Evolutionary conservation across 176 grass and related monocot species (phyloP).

Genomic region (Oropetium thomaeum): DNA sequence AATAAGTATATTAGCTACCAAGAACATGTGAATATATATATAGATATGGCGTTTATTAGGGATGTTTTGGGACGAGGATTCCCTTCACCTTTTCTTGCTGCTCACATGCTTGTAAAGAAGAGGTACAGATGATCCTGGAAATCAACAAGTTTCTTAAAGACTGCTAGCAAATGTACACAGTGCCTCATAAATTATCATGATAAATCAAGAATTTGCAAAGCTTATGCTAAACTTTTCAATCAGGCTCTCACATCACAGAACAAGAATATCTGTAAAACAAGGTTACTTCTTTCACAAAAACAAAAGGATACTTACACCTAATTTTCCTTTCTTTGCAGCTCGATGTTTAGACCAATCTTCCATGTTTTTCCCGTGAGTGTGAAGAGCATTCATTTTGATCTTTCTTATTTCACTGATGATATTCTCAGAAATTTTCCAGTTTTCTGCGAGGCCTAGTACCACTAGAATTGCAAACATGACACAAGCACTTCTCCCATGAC

Average conservation of each 20-base stretch:
- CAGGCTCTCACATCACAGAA: slow-evolving; percentile 28
- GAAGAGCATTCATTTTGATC: slow-evolving; percentile 85
- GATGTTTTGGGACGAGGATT: slow-evolving; percentile 33
- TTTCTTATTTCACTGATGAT: slow-evolving; percentile 33
- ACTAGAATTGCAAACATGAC: slow-evolving; percentile 83
- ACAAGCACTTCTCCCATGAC: slow-evolving; percentile 89
- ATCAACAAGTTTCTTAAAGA: slow-evolving; percentile 16
- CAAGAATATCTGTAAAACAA: neutral
- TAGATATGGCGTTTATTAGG: slow-evolving; percentile 5
- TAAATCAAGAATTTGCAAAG: slow-evolving; percentile 18
- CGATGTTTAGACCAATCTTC: slow-evolving; percentile 68
- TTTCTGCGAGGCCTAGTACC: slow-evolving; percentile 50
- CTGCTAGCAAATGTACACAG: neutral
- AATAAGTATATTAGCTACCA: neutral
- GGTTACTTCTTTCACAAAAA: too few species aligned
- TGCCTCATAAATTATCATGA: neutral
- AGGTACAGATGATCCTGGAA: slow-evolving; percentile 40
- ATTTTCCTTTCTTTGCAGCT: slow-evolving; percentile 43
- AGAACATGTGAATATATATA: neutral
- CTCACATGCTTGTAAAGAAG: slow-evolving; percentile 31
- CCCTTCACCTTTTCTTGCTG: slow-evolving; percentile 43
- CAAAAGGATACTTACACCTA: slow-evolving; percentile 15
- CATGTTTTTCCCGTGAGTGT: slow-evolving; percentile 72
- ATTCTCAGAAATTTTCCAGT: slow-evolving; percentile 78
- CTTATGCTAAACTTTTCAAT: neutral